phyloP scores from a whole-genome alignment of 768 basidiomycete species.

The Boletus rubropictus region DNA sequence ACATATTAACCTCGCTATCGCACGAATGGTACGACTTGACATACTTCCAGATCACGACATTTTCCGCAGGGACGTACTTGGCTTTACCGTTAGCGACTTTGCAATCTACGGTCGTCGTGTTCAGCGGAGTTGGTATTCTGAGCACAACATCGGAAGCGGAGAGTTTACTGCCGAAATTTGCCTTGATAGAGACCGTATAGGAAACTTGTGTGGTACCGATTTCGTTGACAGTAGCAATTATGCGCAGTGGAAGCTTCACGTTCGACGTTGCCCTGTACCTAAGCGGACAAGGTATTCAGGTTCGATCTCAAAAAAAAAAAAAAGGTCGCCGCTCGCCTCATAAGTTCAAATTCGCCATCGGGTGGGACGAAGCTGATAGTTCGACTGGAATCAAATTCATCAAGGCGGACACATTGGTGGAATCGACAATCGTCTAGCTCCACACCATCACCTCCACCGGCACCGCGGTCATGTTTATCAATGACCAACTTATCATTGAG shows the following conservation, averaged over 20 bases:
- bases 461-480: conserved; percentile 65
- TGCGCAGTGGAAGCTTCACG: conserved; percentile 86
- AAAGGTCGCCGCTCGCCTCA: conserved; percentile 58
- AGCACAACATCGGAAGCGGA: conserved; percentile 90
- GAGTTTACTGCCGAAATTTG: conserved; percentile 87
- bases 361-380: conserved; percentile 98
- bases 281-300: background rate
- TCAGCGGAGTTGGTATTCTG: conserved; percentile 93
- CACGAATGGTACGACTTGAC: conserved; percentile 29
- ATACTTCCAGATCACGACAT: conserved; percentile 96
- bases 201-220: conserved; percentile 89
- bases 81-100: conserved; percentile 92
- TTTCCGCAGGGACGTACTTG: conserved; percentile 95
- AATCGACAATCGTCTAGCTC: conserved; percentile 98
- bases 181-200: conserved; percentile 82
- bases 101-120: conserved; percentile 87
- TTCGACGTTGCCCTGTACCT: conserved; percentile 97
- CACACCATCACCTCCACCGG: conserved; percentile 62
- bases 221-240: conserved; percentile 90
- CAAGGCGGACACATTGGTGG: conserved; percentile 94
- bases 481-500: conserved; percentile 97
- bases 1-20: background rate
- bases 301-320: background rate
- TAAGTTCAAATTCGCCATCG: conserved; percentile 97
- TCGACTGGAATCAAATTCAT: conserved; percentile 89